Conservation (phyloP, 1,139 yeast genomes). For the Geotrichum europaeum region DNA sequence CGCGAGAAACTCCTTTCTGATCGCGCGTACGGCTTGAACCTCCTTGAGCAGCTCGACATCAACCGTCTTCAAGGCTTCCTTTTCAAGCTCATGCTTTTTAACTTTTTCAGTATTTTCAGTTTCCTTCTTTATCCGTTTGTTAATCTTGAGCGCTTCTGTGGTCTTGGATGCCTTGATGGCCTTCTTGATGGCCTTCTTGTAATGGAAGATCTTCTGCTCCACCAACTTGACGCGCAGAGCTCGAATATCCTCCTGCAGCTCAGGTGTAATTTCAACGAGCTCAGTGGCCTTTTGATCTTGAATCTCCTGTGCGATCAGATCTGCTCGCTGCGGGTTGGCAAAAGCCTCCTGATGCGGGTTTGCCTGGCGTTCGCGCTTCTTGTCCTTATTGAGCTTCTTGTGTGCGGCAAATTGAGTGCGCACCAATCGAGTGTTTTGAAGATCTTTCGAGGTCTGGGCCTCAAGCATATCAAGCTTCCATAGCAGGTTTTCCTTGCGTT, state of each 20-base stretch:
- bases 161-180: slow-evolving; percentile 31
- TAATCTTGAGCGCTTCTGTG: slow-evolving; percentile 32
- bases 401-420: slow-evolving; percentile 30
- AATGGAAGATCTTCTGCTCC: slow-evolving; percentile 33
- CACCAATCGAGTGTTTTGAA: slow-evolving; percentile 26
- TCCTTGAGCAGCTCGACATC: slow-evolving; percentile 25
- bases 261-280: slow-evolving; percentile 8
- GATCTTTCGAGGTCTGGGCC: slow-evolving; percentile 28
- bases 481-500: slow-evolving; percentile 31
- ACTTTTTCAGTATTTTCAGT: slow-evolving; percentile 19
- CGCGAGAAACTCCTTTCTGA: slow-evolving; percentile 25
- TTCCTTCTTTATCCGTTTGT: slow-evolving; percentile 28
- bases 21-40: slow-evolving; percentile 22
- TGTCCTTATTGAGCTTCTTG: slow-evolving; percentile 18
- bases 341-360: slow-evolving; percentile 11
- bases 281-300: slow-evolving; percentile 14
- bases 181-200: slow-evolving; percentile 28
- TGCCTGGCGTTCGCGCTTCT: slow-evolving; percentile 16
- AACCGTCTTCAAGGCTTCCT: slow-evolving; percentile 24
- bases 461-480: slow-evolving; percentile 38
- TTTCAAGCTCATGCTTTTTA: slow-evolving; percentile 26
- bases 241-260: slow-evolving; percentile 22
- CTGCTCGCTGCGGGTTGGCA: slow-evolving; percentile 17
- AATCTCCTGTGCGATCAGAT: slow-evolving; percentile 16
- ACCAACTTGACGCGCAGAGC: slow-evolving; percentile 29